These are phyloP conservation scores for Naganishia sp. DNA, from an alignment of 1,284 basidiomycete genomes.

Conservation along the genomic window DNA sequence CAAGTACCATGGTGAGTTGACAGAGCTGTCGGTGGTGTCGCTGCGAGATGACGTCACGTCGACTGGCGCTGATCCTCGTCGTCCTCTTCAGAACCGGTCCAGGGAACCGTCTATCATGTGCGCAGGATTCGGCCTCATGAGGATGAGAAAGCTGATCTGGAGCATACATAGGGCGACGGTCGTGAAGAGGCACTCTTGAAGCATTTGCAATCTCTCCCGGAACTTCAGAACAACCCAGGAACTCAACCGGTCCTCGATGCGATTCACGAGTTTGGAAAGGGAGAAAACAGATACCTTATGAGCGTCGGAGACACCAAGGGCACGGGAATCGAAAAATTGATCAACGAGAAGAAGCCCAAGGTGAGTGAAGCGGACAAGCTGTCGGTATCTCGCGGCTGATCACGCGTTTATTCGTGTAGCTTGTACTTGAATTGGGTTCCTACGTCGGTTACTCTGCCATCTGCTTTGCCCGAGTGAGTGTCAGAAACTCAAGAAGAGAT, in stretches of 20 bases:
- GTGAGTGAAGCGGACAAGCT: constrained; percentile 28
- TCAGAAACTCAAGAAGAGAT: not conserved
- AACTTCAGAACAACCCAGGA: constrained; percentile 36
- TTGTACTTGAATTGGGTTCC: constrained; percentile 45
- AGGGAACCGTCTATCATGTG: constrained; percentile 46
- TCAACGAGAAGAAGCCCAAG: constrained; percentile 43
- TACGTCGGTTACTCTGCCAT: constrained; percentile 50
- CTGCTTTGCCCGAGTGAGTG: constrained; percentile 44
- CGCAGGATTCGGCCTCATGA: not conserved
- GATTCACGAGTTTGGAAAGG: constrained; percentile 47
- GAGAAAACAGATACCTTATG: constrained; percentile 48
- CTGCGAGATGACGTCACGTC: not conserved
- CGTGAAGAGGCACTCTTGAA: constrained; percentile 45
- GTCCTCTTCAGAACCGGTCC: constrained; percentile 41
- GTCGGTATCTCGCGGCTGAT: not conserved
- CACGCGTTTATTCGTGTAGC: constrained; percentile 30
- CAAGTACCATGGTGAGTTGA: constrained; percentile 43
- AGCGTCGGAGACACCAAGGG: constrained; percentile 48
- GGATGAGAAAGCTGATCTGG: not conserved
- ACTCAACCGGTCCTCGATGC: constrained; percentile 46
- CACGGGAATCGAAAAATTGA: constrained; percentile 41
- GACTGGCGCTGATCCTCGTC: constrained; percentile 5
- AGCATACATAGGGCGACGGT: constrained; percentile 39
- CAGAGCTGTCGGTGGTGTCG: not conserved
- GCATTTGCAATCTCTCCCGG: constrained; percentile 39